Percentiles rank a stretch among this genome's conserved stretches.
These are phyloP conservation scores for Tetrapisispora namnaoensis DNA, from an alignment of 805 yeast species.

Conservation along the genomic window DNA sequence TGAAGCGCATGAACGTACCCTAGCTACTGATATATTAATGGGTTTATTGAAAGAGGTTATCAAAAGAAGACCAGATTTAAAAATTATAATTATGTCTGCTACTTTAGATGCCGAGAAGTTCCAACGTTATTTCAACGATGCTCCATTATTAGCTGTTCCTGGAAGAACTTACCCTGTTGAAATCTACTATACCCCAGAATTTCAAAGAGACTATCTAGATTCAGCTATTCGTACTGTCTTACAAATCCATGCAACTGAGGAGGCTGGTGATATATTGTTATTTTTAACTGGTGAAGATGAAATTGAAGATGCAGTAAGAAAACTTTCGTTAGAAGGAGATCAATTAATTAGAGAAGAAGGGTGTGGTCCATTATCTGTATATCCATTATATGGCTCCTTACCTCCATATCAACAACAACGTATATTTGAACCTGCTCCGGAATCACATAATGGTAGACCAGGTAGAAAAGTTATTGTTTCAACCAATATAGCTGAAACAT, in stretches of 20 bases:
- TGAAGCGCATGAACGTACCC: conserved; percentile 90
- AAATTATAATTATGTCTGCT: conserved; percentile 81
- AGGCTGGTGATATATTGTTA: conserved; percentile 68
- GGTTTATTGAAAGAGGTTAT: conserved; percentile 56
- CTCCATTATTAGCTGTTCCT: conserved; percentile 79
- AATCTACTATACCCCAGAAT: conserved; percentile 47
- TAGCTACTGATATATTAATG: conserved; percentile 75
- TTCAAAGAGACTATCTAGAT: conserved; percentile 68
- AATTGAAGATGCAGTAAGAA: conserved; percentile 86
- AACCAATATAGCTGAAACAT: conserved; percentile 93
- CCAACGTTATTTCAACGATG: conserved; percentile 67
- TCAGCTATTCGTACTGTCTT: conserved; percentile 68
- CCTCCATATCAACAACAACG: conserved; percentile 93
- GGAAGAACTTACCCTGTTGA: conserved; percentile 92
- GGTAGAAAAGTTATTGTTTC: conserved; percentile 86
- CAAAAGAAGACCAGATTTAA: conserved; percentile 56
- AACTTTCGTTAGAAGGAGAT: conserved; percentile 79
- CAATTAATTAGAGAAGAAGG: conserved; percentile 80
- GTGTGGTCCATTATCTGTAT: conserved; percentile 78
- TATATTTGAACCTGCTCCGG: conserved; percentile 85
- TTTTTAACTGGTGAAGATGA: conserved; percentile 97
- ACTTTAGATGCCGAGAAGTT: conserved; percentile 83
- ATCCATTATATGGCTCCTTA: conserved; percentile 79
- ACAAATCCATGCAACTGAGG: conserved; percentile 50
- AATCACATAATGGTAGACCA: conserved; percentile 60